phyloP scores from a whole-genome alignment of 2,329 filamentous ascomycete species.

The Aspergillus latus region DNA sequence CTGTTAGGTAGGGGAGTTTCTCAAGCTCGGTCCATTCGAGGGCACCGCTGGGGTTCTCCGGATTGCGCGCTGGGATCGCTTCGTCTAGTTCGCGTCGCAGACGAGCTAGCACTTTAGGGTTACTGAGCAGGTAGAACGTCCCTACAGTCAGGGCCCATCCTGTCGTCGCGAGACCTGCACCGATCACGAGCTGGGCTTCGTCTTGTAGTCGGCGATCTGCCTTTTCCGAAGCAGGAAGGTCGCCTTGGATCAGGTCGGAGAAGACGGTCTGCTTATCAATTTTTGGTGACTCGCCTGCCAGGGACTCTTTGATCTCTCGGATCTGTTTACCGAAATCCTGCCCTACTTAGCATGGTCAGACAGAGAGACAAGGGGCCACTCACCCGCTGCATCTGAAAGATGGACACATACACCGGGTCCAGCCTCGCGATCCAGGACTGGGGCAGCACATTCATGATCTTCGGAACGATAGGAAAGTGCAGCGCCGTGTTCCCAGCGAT shows the following conservation, averaged over 20 bases:
- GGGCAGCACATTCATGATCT: slow-evolving; percentile 16
- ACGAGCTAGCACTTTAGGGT: not conserved
- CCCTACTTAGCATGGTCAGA: not conserved
- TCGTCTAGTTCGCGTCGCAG: not conserved
- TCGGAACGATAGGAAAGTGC: slow-evolving; percentile 17
- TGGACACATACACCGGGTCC: not conserved
- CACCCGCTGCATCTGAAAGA: slow-evolving; percentile 8
- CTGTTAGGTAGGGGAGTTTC: slow-evolving; percentile 4
- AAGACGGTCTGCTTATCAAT: not conserved
- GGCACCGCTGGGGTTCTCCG: not conserved
- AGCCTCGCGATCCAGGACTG: slow-evolving; percentile 3
- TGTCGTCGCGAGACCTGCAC: slow-evolving; percentile 3
- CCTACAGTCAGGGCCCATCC: slow-evolving; percentile 7
- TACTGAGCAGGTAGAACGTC: slow-evolving; percentile 7
- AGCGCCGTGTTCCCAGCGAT: slow-evolving; percentile 11
- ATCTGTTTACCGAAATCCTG: slow-evolving; percentile 6
- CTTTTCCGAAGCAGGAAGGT: not conserved
- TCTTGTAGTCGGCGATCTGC: slow-evolving; percentile 4
- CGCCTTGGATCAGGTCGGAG: slow-evolving; percentile 1
- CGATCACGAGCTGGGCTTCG: slow-evolving; percentile 5
- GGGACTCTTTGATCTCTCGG: not conserved
- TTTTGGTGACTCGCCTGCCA: not conserved
- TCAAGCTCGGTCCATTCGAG: not conserved
- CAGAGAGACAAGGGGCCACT: not conserved
- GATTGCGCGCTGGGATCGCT: not conserved